Percentiles rank a stretch among this genome's conserved stretches.
Evolutionary conservation across 2,329 filamentous ascomycete genomes (phyloP).

Genomic region (Lecanoromycetidae sp.): DNA sequence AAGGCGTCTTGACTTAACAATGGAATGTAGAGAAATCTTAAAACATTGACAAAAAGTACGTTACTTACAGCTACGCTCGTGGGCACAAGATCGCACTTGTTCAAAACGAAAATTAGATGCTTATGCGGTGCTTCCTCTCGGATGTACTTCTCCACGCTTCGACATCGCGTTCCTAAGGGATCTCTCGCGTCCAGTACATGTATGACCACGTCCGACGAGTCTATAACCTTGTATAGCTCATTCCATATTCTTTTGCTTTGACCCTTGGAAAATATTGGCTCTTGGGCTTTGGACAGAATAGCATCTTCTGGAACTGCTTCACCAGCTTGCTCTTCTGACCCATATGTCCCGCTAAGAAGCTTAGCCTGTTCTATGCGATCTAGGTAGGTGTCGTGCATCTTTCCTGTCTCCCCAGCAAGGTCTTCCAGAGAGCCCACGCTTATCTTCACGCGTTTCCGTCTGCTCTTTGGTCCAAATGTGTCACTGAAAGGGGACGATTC

Average conservation of each 20-base stretch:
- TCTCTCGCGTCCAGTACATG: slow-evolving; percentile 86
- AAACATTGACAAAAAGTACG: slow-evolving; percentile 12
- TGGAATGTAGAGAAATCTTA: slow-evolving; percentile 22
- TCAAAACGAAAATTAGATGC: slow-evolving; percentile 78
- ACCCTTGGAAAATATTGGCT: slow-evolving; percentile 23
- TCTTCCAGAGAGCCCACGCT: slow-evolving; percentile 71
- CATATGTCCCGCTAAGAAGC: slow-evolving; percentile 59
- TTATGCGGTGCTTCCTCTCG: slow-evolving; percentile 90
- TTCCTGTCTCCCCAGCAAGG: slow-evolving; percentile 64
- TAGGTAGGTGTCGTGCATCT: slow-evolving; percentile 69
- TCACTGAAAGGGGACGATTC: slow-evolving; percentile 76
- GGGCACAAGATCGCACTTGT: slow-evolving; percentile 88
- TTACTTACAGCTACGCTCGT: slow-evolving; percentile 86
- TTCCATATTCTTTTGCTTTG: slow-evolving; percentile 97
- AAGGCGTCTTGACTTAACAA: slow-evolving; percentile 85
- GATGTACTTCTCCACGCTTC: slow-evolving; percentile 85
- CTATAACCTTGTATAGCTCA: slow-evolving; percentile 88
- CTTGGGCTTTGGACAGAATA: slow-evolving; percentile 34
- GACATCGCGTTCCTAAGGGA: slow-evolving; percentile 78
- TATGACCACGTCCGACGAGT: slow-evolving; percentile 92
- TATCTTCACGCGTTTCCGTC: slow-evolving; percentile 84
- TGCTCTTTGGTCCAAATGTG: slow-evolving; percentile 86
- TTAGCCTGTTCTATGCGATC: slow-evolving; percentile 69
- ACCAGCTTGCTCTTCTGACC: slow-evolving; percentile 38
- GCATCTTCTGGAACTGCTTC: slow-evolving; percentile 25